phyloP scores from a whole-genome alignment of 2,329 filamentous ascomycete species.

The Blastomyces emzantsi region DNA sequence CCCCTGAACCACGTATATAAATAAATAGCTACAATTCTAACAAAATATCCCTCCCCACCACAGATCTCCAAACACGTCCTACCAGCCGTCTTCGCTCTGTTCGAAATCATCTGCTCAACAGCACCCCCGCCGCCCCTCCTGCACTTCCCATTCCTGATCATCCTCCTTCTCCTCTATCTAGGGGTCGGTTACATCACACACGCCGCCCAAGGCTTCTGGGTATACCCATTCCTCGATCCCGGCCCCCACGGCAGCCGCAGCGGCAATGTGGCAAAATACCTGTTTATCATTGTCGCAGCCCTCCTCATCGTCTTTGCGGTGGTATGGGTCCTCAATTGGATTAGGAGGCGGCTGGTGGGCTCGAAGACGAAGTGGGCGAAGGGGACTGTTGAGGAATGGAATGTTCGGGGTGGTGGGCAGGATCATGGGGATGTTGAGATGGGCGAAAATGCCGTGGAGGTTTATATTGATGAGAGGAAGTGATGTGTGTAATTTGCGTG shows the following conservation, averaged over 20 bases:
- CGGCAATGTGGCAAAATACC: slow-evolving; percentile 55
- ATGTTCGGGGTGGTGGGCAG: slow-evolving; percentile 30
- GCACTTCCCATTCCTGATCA: slow-evolving; percentile 57
- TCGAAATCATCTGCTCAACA: slow-evolving; percentile 62
- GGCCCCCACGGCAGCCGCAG: slow-evolving; percentile 36
- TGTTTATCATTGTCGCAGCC: slow-evolving; percentile 50
- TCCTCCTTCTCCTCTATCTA: slow-evolving; percentile 65
- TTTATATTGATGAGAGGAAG: not conserved
- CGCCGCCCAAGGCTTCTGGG: slow-evolving; percentile 62
- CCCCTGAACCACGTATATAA: not conserved
- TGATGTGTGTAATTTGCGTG: not conserved
- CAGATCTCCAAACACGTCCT: slow-evolving; percentile 63
- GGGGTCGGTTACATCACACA: slow-evolving; percentile 64
- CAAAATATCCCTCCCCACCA: slow-evolving; percentile 6
- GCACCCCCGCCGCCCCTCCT: slow-evolving; percentile 55
- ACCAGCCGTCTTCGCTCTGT: slow-evolving; percentile 64
- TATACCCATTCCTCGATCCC: slow-evolving; percentile 69
- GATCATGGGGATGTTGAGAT: slow-evolving; percentile 18
- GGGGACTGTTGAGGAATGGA: slow-evolving; percentile 28
- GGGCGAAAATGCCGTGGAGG: not conserved
- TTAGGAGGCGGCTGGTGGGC: slow-evolving; percentile 35
- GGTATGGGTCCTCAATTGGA: slow-evolving; percentile 43
- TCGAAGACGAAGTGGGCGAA: slow-evolving; percentile 24
- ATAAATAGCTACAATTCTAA: not conserved
- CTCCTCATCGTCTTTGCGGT: slow-evolving; percentile 43